Conservation (phyloP, 495 filamentous ascomycete species). For the Podospora pseudopauciseta region DNA sequence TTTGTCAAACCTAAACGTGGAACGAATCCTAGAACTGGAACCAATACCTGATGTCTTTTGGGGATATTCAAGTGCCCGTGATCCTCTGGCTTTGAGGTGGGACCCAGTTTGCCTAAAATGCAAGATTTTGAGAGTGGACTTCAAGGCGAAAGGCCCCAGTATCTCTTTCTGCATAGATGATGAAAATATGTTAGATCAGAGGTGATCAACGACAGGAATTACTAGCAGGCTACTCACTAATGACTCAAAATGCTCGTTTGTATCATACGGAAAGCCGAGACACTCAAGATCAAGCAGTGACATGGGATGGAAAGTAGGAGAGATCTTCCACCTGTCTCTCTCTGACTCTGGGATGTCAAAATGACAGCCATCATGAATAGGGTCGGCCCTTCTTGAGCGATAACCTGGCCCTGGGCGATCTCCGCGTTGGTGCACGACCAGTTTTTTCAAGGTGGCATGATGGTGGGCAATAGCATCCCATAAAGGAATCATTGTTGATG, state of each 20-base stretch:
- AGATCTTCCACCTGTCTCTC: neutral
- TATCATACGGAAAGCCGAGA: neutral
- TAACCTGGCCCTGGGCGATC: neutral
- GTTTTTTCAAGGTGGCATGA: neutral
- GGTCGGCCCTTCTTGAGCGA: neutral
- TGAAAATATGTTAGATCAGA: neutral
- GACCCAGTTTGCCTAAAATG: neutral
- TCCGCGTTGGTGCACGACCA: neutral
- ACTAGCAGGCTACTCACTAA: neutral
- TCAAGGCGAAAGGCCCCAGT: neutral
- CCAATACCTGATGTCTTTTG: no score
- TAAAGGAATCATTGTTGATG: neutral
- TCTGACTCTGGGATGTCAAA: neutral
- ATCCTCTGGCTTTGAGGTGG: neutral
- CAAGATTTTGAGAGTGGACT: neutral
- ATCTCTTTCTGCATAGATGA: neutral
- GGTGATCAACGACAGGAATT: neutral
- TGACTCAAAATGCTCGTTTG: neutral
- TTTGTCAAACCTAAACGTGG: neutral
- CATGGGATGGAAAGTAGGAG: neutral
- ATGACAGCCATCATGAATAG: neutral
- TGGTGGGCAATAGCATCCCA: neutral
- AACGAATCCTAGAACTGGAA: neutral
- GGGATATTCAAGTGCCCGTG: neutral
- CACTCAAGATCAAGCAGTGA: neutral